phyloP scores from a whole-genome alignment of 345 rosid species.

The Kandelia obovata region DNA sequence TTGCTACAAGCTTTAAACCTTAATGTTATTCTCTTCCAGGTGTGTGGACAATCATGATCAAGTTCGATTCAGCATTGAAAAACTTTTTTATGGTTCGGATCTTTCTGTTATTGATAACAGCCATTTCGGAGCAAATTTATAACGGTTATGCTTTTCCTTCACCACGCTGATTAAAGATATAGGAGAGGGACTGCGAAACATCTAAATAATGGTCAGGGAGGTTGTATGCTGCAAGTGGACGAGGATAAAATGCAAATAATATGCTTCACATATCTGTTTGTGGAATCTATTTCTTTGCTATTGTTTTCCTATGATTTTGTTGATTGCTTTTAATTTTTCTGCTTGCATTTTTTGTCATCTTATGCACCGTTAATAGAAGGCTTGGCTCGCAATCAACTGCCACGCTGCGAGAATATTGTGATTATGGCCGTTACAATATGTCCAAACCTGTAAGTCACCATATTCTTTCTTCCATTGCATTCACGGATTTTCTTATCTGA shows the following conservation, averaged over 20 bases:
- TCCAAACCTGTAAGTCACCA: no score
- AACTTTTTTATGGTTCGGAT: slow-evolving; percentile 57
- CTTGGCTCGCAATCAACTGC: no score
- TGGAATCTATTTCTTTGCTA: neutral
- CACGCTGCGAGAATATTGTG: no score
- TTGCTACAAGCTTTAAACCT: no score
- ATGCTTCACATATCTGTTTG: no score
- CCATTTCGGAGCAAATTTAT: slow-evolving; percentile 70
- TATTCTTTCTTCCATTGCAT: no score
- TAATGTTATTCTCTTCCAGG: slow-evolving; percentile 44
- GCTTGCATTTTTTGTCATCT: slow-evolving; percentile 5
- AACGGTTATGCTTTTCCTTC: slow-evolving; percentile 48
- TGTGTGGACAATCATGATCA: slow-evolving; percentile 91
- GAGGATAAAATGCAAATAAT: no score
- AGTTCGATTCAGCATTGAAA: slow-evolving; percentile 67
- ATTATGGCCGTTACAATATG: no score
- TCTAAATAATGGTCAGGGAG: neutral
- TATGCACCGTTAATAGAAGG: neutral
- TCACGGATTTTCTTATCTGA: no score
- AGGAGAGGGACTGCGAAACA: neutral
- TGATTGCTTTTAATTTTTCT: neutral
- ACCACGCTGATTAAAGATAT: neutral
- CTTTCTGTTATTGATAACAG: slow-evolving; percentile 61
- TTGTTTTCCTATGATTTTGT: neutral
- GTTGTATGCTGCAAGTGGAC: neutral